These are phyloP conservation scores for Arthroderma sp. DNA, from an alignment of 2,329 filamentous ascomycete species.

Conservation along the genomic window DNA sequence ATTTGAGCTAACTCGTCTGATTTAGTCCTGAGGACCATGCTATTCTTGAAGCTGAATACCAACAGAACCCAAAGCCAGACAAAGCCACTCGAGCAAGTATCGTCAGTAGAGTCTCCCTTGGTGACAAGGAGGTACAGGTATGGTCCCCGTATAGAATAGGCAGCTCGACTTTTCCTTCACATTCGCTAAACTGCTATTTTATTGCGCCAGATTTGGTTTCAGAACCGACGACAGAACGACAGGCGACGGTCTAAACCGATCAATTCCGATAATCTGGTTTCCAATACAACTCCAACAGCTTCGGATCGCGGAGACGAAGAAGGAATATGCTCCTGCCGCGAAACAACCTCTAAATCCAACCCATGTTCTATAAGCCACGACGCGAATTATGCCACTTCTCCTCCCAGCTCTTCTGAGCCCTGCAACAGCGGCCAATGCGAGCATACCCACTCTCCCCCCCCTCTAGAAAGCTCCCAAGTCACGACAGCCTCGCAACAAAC, in stretches of 20 bases:
- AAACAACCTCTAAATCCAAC: too few relatives aligned
- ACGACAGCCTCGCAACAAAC: background rate
- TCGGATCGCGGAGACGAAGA: too few relatives aligned
- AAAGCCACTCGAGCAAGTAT: conserved; percentile 76
- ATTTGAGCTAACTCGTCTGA: conserved; percentile 3
- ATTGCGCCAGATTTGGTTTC: conserved; percentile 75
- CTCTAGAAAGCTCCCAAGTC: background rate
- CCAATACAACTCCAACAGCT: background rate
- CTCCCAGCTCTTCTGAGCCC: background rate
- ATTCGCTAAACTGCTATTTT: too few relatives aligned
- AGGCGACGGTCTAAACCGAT: conserved; percentile 69
- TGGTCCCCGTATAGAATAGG: conserved; percentile 20
- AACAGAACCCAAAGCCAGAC: conserved; percentile 77
- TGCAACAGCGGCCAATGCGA: background rate
- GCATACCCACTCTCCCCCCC: background rate
- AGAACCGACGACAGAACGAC: conserved; percentile 87
- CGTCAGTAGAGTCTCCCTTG: conserved; percentile 71
- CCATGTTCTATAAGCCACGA: background rate
- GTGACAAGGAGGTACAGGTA: conserved; percentile 95
- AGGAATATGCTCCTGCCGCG: too few relatives aligned
- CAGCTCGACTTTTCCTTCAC: background rate
- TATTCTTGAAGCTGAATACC: conserved; percentile 74
- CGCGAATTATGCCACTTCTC: background rate
- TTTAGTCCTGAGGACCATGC: conserved; percentile 74
- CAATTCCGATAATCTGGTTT: background rate